Percentiles rank a stretch among this genome's conserved stretches.
phyloP scores from a whole-genome alignment of 768 basidiomycete species.

The Chalciporus pseudorubinellus region DNA sequence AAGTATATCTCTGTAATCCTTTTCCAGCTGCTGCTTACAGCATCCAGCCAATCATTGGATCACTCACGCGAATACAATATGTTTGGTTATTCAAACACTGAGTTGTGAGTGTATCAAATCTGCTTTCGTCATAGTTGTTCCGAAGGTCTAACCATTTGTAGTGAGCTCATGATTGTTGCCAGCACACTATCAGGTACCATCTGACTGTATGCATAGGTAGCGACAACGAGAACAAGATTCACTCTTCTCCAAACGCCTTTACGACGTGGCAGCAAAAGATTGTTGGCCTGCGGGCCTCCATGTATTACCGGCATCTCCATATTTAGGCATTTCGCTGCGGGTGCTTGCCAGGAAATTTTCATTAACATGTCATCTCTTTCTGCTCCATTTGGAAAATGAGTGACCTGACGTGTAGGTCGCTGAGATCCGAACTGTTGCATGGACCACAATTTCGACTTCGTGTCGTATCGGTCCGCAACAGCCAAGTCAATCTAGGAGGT shows the following conservation, averaged over 20 bases:
- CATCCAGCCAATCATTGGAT: too few relatives aligned
- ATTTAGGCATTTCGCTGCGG: constrained; percentile 1
- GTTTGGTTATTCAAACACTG: too few relatives aligned
- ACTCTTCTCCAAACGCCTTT: neutral
- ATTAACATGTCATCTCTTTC: neutral
- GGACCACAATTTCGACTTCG: neutral
- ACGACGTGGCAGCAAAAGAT: constrained; percentile 4
- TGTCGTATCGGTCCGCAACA: neutral
- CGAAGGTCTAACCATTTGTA: too few relatives aligned
- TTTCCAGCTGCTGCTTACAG: too few relatives aligned
- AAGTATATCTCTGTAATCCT: too few relatives aligned
- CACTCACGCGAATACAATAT: too few relatives aligned
- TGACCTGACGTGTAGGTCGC: neutral
- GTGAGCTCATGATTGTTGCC: neutral
- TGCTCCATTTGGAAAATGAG: constrained; percentile 7
- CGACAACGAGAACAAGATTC: neutral
- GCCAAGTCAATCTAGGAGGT: constrained; percentile 2
- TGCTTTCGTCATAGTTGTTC: too few relatives aligned
- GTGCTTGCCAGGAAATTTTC: constrained; percentile 1
- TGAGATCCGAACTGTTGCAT: constrained; percentile 15
- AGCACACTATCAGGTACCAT: neutral
- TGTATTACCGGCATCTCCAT: neutral
- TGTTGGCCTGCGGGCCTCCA: neutral
- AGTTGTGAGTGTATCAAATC: too few relatives aligned
- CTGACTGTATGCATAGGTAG: neutral